Percentiles rank a stretch among this genome's conserved stretches.
Evolutionary conservation across 768 basidiomycete species (phyloP).

Genomic region (Gloeophyllum trabeum): DNA sequence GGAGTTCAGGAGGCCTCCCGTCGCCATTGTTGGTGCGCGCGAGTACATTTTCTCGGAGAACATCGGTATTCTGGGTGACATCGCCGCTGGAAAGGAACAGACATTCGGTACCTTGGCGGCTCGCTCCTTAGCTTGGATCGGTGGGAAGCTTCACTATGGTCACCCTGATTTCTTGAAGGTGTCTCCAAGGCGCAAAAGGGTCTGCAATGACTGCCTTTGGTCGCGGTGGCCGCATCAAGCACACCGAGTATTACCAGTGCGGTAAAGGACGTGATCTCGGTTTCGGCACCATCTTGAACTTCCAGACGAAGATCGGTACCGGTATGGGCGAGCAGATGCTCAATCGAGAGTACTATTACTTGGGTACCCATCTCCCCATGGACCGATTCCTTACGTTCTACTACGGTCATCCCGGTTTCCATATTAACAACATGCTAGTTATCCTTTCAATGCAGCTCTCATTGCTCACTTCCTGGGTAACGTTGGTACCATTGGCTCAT

Average conservation of each 20-base stretch:
- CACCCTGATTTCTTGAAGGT: constrained; percentile 97
- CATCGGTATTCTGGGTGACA: constrained; percentile 96
- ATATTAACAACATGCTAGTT: constrained; percentile 99
- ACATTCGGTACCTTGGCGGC: constrained; percentile 97
- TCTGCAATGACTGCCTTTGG: constrained; percentile 98
- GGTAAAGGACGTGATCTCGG: constrained; percentile 98
- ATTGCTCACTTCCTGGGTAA: constrained; percentile 78
- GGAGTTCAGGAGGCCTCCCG: constrained; percentile 83
- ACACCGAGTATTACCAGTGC: constrained; percentile 98
- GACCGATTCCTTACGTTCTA: constrained; percentile 99
- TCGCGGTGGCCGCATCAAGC: constrained; percentile 95
- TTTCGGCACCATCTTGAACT: constrained; percentile 97
- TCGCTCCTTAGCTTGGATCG: constrained; percentile 91
- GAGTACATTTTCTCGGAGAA: constrained; percentile 99
- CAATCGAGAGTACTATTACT: constrained; percentile 96
- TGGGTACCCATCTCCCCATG: constrained; percentile 95
- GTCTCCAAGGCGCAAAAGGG: constrained; percentile 99
- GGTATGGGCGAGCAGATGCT: constrained; percentile 99
- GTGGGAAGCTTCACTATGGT: constrained; percentile 97
- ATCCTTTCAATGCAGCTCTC: constrained; percentile 91
- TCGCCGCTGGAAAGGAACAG: constrained; percentile 98
- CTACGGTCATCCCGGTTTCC: constrained; percentile 99
- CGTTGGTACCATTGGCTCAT: constrained; percentile 85
- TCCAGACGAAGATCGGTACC: constrained; percentile 99
- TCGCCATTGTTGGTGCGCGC: constrained; percentile 96